Conservation (phyloP, 2,329 filamentous ascomycete species). For the Plenodomus lindquistii region DNA sequence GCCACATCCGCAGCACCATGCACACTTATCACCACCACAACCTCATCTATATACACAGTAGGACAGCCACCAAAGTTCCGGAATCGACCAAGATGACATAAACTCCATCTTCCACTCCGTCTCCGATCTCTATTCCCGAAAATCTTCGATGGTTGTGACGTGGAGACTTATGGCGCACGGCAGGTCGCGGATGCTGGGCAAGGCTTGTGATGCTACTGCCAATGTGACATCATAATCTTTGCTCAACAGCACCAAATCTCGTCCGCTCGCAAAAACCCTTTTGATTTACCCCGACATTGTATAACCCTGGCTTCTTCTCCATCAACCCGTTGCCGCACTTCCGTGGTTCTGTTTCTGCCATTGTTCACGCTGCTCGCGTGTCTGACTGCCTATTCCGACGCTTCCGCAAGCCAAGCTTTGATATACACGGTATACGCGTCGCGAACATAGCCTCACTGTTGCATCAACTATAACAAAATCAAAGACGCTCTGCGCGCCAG, state of each 20-base stretch:
- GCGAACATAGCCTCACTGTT: background rate
- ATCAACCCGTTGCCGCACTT: constrained; percentile 3
- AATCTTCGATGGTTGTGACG: constrained; percentile 8
- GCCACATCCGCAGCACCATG: background rate
- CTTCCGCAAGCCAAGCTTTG: constrained; percentile 5
- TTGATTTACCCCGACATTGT: constrained; percentile 2
- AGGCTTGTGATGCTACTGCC: constrained; percentile 8
- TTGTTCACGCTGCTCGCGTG: constrained; percentile 5
- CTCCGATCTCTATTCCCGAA: background rate
- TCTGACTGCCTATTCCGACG: constrained; percentile 3
- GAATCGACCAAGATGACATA: constrained; percentile 1
- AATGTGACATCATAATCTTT: constrained; percentile 15
- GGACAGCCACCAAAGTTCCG: background rate
- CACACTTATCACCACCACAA: background rate
- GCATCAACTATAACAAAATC: background rate
- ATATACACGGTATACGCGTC: constrained; percentile 1
- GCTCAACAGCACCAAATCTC: constrained; percentile 11
- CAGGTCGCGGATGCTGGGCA: constrained; percentile 11
- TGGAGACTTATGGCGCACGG: constrained; percentile 4
- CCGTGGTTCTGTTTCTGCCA: constrained; percentile 1
- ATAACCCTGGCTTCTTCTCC: constrained; percentile 3
- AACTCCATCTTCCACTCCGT: constrained; percentile 1
- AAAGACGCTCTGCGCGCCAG: background rate
- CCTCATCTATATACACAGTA: too few relatives aligned
- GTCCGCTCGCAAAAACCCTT: constrained; percentile 2